These are phyloP conservation scores for Eucalyptus polyanthemos DNA, from an alignment of 345 rosid genomes.

Conservation along the genomic window DNA sequence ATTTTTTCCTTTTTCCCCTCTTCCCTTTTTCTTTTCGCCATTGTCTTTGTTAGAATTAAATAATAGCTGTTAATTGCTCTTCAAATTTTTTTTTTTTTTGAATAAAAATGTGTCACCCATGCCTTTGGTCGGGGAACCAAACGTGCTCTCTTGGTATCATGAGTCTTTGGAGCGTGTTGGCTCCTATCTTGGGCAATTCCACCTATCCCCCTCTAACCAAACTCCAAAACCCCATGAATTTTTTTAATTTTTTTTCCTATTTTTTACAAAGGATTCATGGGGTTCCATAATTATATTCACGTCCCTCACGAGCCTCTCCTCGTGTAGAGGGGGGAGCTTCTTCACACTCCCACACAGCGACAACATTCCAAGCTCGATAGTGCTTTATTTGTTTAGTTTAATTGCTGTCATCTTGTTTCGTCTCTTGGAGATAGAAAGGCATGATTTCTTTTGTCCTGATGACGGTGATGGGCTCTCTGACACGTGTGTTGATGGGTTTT, in stretches of 20 bases:
- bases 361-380: background rate
- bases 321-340: background rate
- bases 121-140: conserved; percentile 12
- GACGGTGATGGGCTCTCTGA: conserved; percentile 7
- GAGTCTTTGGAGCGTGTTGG: conserved; percentile 13
- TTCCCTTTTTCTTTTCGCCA: background rate
- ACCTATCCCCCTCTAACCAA: background rate
- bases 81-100: background rate
- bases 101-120: background rate
- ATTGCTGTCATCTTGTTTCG: background rate
- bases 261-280: background rate
- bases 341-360: background rate
- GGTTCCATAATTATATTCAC: background rate
- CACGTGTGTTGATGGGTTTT: background rate
- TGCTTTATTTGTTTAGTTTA: background rate
- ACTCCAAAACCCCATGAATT: background rate
- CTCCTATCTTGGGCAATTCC: conserved; percentile 5
- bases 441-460: background rate
- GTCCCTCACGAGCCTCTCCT: background rate
- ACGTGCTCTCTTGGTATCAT: conserved; percentile 57
- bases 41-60: background rate
- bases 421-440: background rate
- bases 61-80: background rate
- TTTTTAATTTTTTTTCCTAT: background rate
- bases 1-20: background rate